Conservation (phyloP, 2,329 filamentous ascomycete species). For the Fonsecaea monophora region DNA sequence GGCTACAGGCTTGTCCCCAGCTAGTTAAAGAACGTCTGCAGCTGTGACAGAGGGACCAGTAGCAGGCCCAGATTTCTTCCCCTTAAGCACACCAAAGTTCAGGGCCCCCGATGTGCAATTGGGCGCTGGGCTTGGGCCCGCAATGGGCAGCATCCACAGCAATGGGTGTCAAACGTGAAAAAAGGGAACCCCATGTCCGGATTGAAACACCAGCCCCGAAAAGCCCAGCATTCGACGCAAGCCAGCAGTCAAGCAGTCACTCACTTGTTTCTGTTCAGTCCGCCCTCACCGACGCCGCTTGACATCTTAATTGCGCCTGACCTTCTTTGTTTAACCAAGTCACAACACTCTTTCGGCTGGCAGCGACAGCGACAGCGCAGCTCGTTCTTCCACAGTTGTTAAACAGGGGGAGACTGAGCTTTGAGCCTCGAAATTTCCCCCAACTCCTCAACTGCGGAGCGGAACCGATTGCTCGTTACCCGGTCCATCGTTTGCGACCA, state of each 20-base stretch:
- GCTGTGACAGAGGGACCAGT: conserved; percentile 9
- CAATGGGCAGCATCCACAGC: conserved; percentile 9
- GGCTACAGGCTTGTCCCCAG: conserved; percentile 10
- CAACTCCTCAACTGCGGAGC: conserved; percentile 15
- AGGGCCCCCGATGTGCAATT: conserved; percentile 14
- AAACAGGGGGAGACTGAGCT: conserved; percentile 6
- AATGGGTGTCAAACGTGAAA: conserved; percentile 18
- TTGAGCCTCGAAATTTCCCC: conserved; percentile 10
- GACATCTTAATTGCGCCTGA: background rate
- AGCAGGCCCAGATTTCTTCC: background rate
- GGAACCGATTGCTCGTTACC: conserved; percentile 8
- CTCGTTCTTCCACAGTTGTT: background rate
- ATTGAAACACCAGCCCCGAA: conserved; percentile 36
- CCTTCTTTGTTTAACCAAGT: background rate
- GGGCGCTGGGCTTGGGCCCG: conserved; percentile 4
- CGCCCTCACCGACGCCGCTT: conserved; percentile 5
- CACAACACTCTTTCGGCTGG: background rate
- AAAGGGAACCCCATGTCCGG: conserved; percentile 24
- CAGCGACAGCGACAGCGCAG: background rate
- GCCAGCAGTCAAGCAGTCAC: conserved; percentile 7
- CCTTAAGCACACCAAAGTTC: conserved; percentile 12
- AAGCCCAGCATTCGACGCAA: conserved; percentile 14
- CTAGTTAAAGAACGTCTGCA: background rate
- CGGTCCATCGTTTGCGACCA: conserved; percentile 1
- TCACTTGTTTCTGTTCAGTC: conserved; percentile 8